These are phyloP conservation scores for Leccinum huronense DNA, from an alignment of 1,284 basidiomycete genomes.

Conservation along the genomic window DNA sequence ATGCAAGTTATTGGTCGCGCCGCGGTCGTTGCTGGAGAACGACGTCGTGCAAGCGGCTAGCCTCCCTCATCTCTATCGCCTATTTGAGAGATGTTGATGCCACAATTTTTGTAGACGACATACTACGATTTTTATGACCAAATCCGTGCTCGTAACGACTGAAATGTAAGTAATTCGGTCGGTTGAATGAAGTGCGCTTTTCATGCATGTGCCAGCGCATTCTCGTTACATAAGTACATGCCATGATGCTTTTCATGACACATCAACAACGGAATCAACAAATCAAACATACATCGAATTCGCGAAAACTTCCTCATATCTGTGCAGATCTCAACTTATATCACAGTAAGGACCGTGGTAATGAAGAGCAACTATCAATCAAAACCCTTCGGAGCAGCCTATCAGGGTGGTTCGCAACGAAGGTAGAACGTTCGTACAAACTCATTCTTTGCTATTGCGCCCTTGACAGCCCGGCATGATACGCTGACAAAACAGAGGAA, in stretches of 20 bases:
- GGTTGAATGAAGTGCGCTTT: not conserved
- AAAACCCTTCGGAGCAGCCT: too few species aligned
- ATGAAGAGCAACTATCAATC: too few species aligned
- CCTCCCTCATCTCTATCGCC: conserved; percentile 84
- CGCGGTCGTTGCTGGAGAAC: conserved; percentile 65
- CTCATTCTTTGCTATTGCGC: too few species aligned
- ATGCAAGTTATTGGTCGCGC: conserved; percentile 70
- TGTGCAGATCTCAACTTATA: too few species aligned
- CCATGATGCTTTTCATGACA: not conserved
- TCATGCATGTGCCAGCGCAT: not conserved
- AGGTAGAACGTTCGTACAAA: too few species aligned
- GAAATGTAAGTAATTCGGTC: not conserved
- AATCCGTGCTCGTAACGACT: not conserved
- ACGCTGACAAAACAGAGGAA: too few species aligned
- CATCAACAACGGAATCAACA: not conserved
- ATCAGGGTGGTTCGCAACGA: too few species aligned
- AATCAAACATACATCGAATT: not conserved
- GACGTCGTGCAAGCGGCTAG: conserved; percentile 86
- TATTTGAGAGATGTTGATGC: conserved; percentile 82
- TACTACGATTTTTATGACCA: conserved; percentile 1
- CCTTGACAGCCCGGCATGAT: too few species aligned
- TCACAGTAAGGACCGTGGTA: too few species aligned
- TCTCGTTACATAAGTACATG: not conserved
- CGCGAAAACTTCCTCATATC: not conserved
- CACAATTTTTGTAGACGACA: not conserved